These are phyloP conservation scores for Rubia peregrina DNA, from an alignment of 305 asterid genomes.

Conservation along the genomic window DNA sequence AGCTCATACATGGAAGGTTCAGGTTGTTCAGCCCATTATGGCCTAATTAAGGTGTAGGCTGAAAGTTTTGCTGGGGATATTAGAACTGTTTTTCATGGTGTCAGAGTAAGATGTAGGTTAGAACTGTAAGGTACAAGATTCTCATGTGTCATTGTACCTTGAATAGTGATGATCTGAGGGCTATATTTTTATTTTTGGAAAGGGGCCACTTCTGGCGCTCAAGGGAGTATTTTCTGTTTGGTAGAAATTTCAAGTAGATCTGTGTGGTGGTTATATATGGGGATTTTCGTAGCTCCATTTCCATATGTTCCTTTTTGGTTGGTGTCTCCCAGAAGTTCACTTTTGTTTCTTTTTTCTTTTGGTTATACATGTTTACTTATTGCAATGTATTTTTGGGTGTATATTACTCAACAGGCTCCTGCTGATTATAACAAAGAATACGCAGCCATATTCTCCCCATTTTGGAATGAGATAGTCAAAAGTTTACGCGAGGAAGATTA, in stretches of 20 bases:
- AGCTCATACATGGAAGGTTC: not conserved
- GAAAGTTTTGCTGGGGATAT: not conserved
- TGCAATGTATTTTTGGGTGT: not conserved
- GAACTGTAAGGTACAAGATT: not conserved
- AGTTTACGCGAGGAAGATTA: slow-evolving; percentile 98
- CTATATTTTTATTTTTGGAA: not conserved
- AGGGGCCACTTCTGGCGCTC: not conserved
- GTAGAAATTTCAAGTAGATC: not conserved
- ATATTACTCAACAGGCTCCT: slow-evolving; percentile 31
- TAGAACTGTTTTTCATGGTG: not conserved
- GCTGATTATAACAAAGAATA: slow-evolving; percentile 58
- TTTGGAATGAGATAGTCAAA: slow-evolving; percentile 96
- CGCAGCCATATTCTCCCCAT: slow-evolving; percentile 90
- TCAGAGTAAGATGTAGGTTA: not conserved
- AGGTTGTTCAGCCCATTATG: not conserved
- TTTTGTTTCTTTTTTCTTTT: slow-evolving; percentile 7
- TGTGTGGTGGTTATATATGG: not conserved
- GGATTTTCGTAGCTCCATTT: not conserved
- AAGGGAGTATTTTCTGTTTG: not conserved
- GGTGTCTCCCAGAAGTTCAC: not conserved
- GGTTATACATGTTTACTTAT: slow-evolving; percentile 11
- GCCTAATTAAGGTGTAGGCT: not conserved
- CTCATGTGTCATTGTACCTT: not conserved
- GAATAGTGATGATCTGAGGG: not conserved
- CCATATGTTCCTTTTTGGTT: not conserved